These are phyloP conservation scores for Trametopsis cervina DNA, from an alignment of 768 basidiomycete species.

Conservation along the genomic window DNA sequence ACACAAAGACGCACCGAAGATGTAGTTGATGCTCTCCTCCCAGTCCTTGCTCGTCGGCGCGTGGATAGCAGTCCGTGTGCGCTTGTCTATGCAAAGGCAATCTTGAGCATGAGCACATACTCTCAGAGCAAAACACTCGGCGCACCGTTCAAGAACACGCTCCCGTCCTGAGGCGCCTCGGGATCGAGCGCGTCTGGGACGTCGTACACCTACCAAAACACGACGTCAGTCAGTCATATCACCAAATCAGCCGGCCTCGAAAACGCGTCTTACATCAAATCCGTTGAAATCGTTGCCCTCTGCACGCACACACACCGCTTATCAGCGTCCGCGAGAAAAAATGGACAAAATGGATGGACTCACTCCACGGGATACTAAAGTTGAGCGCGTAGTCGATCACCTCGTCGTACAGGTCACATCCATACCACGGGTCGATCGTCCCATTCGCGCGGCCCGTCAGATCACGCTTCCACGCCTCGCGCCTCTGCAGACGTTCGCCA, in stretches of 20 bases:
- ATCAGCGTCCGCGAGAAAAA: background rate
- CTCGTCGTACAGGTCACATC: slow-evolving; percentile 54
- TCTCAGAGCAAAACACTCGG: too few relatives aligned
- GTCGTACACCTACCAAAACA: slow-evolving; percentile 33
- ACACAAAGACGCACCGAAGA: slow-evolving; percentile 26
- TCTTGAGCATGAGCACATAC: background rate
- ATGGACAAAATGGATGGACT: background rate
- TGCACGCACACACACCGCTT: background rate
- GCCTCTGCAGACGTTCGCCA: slow-evolving; percentile 15
- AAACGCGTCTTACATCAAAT: slow-evolving; percentile 7
- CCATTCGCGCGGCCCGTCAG: slow-evolving; percentile 44
- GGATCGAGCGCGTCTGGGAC: slow-evolving; percentile 49
- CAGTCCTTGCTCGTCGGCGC: slow-evolving; percentile 56
- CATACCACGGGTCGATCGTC: slow-evolving; percentile 31
- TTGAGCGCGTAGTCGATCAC: slow-evolving; percentile 66
- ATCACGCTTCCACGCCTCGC: slow-evolving; percentile 40
- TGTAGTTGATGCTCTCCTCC: slow-evolving; percentile 27
- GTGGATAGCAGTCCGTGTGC: slow-evolving; percentile 55
- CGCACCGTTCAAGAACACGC: slow-evolving; percentile 59
- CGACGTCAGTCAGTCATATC: background rate
- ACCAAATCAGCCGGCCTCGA: background rate
- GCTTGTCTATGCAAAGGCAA: slow-evolving; percentile 37
- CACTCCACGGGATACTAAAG: slow-evolving; percentile 55
- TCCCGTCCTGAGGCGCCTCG: slow-evolving; percentile 41
- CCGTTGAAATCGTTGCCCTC: slow-evolving; percentile 3